Conservation (phyloP, 805 yeast species). For the Spencermartinsiella europaea region DNA sequence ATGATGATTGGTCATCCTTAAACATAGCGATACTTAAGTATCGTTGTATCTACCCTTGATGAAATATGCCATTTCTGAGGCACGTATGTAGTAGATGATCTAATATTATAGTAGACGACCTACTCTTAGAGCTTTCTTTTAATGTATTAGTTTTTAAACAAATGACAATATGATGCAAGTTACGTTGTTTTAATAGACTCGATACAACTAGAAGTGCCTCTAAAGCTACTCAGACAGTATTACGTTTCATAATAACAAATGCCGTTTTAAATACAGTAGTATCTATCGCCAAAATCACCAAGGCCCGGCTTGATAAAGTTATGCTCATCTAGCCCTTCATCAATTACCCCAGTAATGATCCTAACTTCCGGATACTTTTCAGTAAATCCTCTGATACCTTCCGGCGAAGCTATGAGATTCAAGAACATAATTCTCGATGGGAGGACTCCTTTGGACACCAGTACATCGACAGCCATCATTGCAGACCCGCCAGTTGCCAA, state of each 20-base stretch:
- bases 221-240: too few relatives aligned
- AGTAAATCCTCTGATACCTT: conserved; percentile 78
- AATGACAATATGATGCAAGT: too few relatives aligned
- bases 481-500: conserved; percentile 99
- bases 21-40: conserved; percentile 11
- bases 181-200: too few relatives aligned
- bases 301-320: conserved; percentile 89
- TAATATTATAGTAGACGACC: not conserved
- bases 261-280: conserved; percentile 82
- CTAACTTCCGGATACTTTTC: conserved; percentile 75
- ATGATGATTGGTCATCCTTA: conserved; percentile 18
- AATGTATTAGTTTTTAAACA: too few relatives aligned
- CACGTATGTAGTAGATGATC: not conserved
- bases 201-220: too few relatives aligned
- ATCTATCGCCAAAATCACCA: conserved; percentile 98
- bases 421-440: conserved; percentile 83
- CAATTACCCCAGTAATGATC: conserved; percentile 92
- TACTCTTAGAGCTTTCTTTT: not conserved
- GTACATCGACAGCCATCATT: conserved; percentile 91
- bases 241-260: too few relatives aligned
- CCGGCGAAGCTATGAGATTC: conserved; percentile 91
- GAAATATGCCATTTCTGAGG: conserved; percentile 12
- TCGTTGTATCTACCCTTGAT: conserved; percentile 6
- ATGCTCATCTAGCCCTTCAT: conserved; percentile 76
- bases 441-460: conserved; percentile 79